A percentile compares a stretch with the other conserved stretches of the same genome.
Evolutionary conservation across 257 asterid species (phyloP).

Genomic region (Cynanchum wilfordii): DNA sequence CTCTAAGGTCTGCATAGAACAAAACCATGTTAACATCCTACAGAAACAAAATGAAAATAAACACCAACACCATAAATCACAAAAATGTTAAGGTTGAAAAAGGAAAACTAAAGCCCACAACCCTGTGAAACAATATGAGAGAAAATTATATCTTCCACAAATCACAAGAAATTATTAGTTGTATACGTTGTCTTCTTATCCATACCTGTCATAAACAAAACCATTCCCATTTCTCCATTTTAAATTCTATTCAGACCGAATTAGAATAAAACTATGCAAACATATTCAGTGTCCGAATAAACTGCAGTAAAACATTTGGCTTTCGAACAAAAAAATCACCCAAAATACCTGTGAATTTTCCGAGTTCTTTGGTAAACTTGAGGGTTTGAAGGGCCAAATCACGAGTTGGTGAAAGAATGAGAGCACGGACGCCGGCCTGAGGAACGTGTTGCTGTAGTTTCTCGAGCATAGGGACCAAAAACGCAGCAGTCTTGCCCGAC

Average conservation of each 20-base stretch:
- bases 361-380: conserved; percentile 70
- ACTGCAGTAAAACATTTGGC: neutral
- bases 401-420: conserved; percentile 84
- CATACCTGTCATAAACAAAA: neutral
- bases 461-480: conserved; percentile 87
- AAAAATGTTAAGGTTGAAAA: neutral
- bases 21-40: neutral
- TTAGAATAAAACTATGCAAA: neutral
- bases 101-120: neutral
- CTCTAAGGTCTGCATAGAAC: conserved; percentile 61
- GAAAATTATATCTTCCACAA: neutral
- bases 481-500: conserved; percentile 93
- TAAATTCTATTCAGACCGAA: neutral
- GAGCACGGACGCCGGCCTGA: conserved; percentile 86
- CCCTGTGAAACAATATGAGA: neutral
- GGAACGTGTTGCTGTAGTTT: conserved; percentile 83
- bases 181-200: neutral
- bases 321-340: neutral
- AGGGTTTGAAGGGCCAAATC: conserved; percentile 93
- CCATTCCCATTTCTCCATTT: neutral
- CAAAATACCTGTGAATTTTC: conserved; percentile 73
- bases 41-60: neutral
- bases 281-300: neutral
- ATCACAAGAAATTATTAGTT: neutral
- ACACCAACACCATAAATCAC: neutral